A percentile compares a stretch with the other conserved stretches of the same genome.
phyloP scores from a whole-genome alignment of 2,329 filamentous ascomycete species.

The Orbilia ellipsospora region DNA sequence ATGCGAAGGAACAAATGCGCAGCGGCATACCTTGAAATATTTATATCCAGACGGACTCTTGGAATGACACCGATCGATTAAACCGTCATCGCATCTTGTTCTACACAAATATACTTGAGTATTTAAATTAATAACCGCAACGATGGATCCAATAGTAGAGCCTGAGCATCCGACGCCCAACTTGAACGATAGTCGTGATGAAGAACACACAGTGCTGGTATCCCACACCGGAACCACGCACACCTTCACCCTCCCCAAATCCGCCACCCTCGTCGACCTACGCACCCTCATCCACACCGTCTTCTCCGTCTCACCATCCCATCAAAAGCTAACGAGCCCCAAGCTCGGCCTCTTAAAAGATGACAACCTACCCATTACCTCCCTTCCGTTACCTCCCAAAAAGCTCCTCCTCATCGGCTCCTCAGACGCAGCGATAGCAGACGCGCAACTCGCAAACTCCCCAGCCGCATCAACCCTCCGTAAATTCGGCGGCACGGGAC shows the following conservation, averaged over 20 bases:
- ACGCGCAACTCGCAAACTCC: constrained; percentile 61
- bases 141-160: constrained; percentile 31
- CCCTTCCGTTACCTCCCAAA: constrained; percentile 69
- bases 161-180: neutral
- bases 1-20: neutral
- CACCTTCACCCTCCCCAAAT: constrained; percentile 64
- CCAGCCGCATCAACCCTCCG: constrained; percentile 55
- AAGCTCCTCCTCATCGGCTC: constrained; percentile 69
- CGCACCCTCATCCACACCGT: constrained; percentile 69
- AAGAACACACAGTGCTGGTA: constrained; percentile 64
- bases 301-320: constrained; percentile 69
- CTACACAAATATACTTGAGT: neutral
- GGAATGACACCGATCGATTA: too few relatives aligned
- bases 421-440: constrained; percentile 66
- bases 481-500: constrained; percentile 62
- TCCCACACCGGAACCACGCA: constrained; percentile 66
- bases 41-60: too few relatives aligned
- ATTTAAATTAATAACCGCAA: neutral
- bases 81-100: too few relatives aligned
- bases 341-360: constrained; percentile 74
- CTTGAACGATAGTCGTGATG: constrained; percentile 40
- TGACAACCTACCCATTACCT: constrained; percentile 66
- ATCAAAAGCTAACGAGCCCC: constrained; percentile 76
- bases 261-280: constrained; percentile 70
- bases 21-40: too few relatives aligned